Conservation (phyloP, 352 stramenopile genomes). For the Phytophthora melonis region DNA sequence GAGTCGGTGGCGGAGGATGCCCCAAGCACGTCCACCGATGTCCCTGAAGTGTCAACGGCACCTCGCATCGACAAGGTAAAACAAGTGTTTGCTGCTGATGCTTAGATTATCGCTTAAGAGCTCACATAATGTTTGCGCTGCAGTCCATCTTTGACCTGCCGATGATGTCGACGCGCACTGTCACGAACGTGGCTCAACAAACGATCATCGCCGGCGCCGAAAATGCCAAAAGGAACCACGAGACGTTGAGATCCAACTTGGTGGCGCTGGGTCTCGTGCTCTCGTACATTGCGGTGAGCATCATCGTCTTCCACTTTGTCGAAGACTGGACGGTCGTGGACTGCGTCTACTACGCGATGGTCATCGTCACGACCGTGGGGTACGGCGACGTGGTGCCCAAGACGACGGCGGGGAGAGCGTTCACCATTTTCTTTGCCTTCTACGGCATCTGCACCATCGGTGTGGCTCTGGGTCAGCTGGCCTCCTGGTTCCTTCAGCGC, state of each 20-base stretch:
- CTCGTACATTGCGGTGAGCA: constrained; percentile 64
- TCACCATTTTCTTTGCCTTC: constrained; percentile 90
- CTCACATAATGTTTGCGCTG: neutral
- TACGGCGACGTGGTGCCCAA: constrained; percentile 86
- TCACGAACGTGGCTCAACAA: constrained; percentile 40
- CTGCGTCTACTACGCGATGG: constrained; percentile 92
- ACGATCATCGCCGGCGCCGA: constrained; percentile 41
- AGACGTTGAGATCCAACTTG: constrained; percentile 39
- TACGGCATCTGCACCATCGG: constrained; percentile 78
- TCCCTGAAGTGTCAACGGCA: neutral
- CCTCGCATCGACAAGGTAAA: constrained; percentile 19
- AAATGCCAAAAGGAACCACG: constrained; percentile 5
- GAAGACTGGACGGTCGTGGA: constrained; percentile 78
- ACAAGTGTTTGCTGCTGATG: neutral
- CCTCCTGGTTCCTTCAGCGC: constrained; percentile 59
- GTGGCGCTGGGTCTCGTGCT: constrained; percentile 60
- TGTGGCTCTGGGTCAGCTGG: constrained; percentile 68
- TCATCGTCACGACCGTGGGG: constrained; percentile 93
- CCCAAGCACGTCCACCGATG: neutral
- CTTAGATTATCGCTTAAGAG: neutral
- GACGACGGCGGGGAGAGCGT: constrained; percentile 68
- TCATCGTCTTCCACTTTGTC: constrained; percentile 67
- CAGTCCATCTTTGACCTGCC: constrained; percentile 49
- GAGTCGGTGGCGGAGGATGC: constrained; percentile 9
- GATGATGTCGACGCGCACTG: constrained; percentile 24